Evolutionary conservation across 1,284 basidiomycete species (phyloP).

Genomic region (Pterulicium gracile): DNA sequence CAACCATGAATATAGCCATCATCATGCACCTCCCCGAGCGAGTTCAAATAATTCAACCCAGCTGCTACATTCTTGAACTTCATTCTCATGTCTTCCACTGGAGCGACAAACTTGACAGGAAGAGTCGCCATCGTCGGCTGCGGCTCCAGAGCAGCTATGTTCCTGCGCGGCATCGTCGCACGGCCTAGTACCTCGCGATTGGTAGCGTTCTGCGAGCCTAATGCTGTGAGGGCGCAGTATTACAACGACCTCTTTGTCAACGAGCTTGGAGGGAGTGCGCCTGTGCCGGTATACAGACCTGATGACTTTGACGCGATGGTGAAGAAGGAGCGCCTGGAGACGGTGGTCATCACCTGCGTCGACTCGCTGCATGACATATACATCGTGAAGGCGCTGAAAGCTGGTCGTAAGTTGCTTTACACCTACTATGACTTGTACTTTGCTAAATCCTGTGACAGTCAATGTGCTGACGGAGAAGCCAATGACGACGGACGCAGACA

Average conservation of each 20-base stretch:
- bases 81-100: conserved; percentile 4
- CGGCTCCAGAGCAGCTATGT: conserved; percentile 32
- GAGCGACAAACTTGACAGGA: conserved; percentile 19
- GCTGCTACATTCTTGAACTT: too few species aligned
- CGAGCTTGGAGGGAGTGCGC: conserved; percentile 20
- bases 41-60: too few species aligned
- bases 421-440: not conserved
- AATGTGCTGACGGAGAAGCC: conserved; percentile 43
- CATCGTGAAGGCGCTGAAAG: conserved; percentile 32
- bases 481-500: conserved; percentile 42
- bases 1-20: too few species aligned
- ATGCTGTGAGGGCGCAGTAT: conserved; percentile 32
- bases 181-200: conserved; percentile 24
- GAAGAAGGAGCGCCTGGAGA: conserved; percentile 33
- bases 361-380: conserved; percentile 40
- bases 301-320: conserved; percentile 39
- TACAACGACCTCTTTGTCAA: conserved; percentile 33
- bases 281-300: conserved; percentile 29
- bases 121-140: conserved; percentile 31
- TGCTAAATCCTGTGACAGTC: conserved; percentile 15
- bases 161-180: conserved; percentile 29
- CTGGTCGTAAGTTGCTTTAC: conserved; percentile 17
- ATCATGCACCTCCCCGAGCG: too few species aligned
- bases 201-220: conserved; percentile 41
- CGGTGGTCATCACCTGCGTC: conserved; percentile 40